Percentiles rank a stretch among this genome's conserved stretches.
Evolutionary conservation across 2,329 filamentous ascomycete genomes (phyloP).

Genomic region (Aspergillus ustus): DNA sequence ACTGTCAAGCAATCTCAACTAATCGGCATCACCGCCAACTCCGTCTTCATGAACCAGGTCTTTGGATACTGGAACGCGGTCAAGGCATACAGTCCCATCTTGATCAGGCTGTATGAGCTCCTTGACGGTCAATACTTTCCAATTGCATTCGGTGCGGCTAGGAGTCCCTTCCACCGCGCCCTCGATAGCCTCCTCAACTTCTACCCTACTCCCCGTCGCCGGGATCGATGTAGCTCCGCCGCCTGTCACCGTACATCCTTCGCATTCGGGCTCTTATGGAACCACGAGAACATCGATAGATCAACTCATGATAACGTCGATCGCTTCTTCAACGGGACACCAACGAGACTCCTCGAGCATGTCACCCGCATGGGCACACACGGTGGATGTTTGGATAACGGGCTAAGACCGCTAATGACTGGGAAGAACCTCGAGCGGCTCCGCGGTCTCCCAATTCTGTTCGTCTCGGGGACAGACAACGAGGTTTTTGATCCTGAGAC

Average conservation of each 20-base stretch:
- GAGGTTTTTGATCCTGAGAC: constrained; percentile 32
- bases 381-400: constrained; percentile 8
- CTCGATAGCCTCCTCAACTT: constrained; percentile 34
- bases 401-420: neutral
- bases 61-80: constrained; percentile 26
- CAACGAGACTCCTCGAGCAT: constrained; percentile 36
- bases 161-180: constrained; percentile 20
- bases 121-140: constrained; percentile 24
- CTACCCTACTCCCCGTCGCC: constrained; percentile 35
- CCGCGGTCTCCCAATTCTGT: constrained; percentile 29
- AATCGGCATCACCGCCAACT: constrained; percentile 26
- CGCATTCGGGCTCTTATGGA: constrained; percentile 42
- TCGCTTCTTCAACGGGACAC: constrained; percentile 34
- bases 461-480: constrained; percentile 31
- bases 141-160: constrained; percentile 1
- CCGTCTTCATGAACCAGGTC: constrained; percentile 28
- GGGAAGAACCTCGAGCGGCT: constrained; percentile 17
- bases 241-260: constrained; percentile 40
- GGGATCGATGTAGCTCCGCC: constrained; percentile 38
- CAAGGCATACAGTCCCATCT: constrained; percentile 7
- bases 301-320: constrained; percentile 35
- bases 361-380: constrained; percentile 29
- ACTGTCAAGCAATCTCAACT: constrained; percentile 13
- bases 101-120: constrained; percentile 15
- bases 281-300: constrained; percentile 39